A percentile compares a stretch with the other conserved stretches of the same genome.
Evolutionary conservation across 108 stramenopile genomes (phyloP).

Genomic region (Skeletonema tropicum): DNA sequence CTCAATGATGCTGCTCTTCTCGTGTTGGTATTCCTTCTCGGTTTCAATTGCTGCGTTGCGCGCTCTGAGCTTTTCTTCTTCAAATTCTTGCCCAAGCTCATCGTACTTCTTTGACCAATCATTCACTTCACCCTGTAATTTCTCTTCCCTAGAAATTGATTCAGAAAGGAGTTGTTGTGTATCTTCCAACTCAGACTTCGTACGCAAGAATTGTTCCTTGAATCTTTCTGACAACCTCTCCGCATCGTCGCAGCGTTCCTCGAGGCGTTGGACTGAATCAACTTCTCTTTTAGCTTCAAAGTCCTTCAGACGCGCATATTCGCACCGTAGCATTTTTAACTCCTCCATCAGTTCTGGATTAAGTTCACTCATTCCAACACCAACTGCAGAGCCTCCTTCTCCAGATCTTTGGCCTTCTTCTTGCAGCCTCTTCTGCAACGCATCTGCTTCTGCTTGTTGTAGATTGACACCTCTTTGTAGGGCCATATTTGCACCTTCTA

Average conservation of each 20-base stretch:
- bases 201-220: slow-evolving; percentile 70
- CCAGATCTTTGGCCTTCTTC: slow-evolving; percentile 44
- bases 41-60: slow-evolving; percentile 50
- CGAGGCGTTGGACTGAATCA: slow-evolving; percentile 73
- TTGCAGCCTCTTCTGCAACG: slow-evolving; percentile 54
- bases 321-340: slow-evolving; percentile 71
- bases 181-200: slow-evolving; percentile 65
- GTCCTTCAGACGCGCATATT: slow-evolving; percentile 71
- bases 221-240: slow-evolving; percentile 60
- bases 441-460: slow-evolving; percentile 68
- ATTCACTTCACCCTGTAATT: slow-evolving; percentile 26
- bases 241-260: slow-evolving; percentile 71
- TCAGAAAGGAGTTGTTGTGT: slow-evolving; percentile 46
- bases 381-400: slow-evolving; percentile 46
- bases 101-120: slow-evolving; percentile 18
- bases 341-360: slow-evolving; percentile 82
- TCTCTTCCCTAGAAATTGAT: slow-evolving; percentile 29
- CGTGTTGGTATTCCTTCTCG: slow-evolving; percentile 28
- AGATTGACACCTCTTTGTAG: slow-evolving; percentile 44
- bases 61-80: slow-evolving; percentile 40
- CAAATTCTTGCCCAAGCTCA: slow-evolving; percentile 38
- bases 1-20: slow-evolving; percentile 41
- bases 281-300: slow-evolving; percentile 78
- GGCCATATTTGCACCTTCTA: slow-evolving; percentile 49
- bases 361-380: slow-evolving; percentile 83